A percentile compares a stretch with the other conserved stretches of the same genome.
phyloP scores from a whole-genome alignment of 1,284 basidiomycete species.

The Dichomitus squalens region DNA sequence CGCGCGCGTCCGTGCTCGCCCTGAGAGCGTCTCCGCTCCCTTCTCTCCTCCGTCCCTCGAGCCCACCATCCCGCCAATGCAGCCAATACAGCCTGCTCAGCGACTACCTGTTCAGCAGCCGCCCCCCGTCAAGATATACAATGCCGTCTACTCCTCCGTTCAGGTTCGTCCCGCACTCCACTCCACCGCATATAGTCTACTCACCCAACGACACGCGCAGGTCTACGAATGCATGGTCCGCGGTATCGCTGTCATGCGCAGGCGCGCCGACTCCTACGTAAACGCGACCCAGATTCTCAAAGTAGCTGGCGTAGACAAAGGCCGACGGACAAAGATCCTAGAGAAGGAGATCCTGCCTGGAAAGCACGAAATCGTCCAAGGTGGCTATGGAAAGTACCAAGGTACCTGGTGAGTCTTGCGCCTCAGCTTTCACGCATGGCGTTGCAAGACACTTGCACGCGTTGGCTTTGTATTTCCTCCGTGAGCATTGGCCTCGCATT shows the following conservation, averaged over 20 bases:
- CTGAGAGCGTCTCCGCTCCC: slow-evolving; percentile 22
- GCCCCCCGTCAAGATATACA: slow-evolving; percentile 81
- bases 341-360: slow-evolving; percentile 97
- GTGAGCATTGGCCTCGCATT: no score
- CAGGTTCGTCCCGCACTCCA: slow-evolving; percentile 51
- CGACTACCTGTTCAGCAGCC: slow-evolving; percentile 47
- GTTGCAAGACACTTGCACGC: no score
- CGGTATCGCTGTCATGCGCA: slow-evolving; percentile 97
- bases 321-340: slow-evolving; percentile 93
- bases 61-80: slow-evolving; percentile 9
- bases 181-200: slow-evolving; percentile 11
- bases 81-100: slow-evolving; percentile 37
- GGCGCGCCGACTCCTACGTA: slow-evolving; percentile 91
- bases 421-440: background rate
- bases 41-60: slow-evolving; percentile 1
- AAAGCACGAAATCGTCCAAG: slow-evolving; percentile 98
- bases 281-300: slow-evolving; percentile 99
- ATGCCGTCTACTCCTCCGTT: slow-evolving; percentile 86
- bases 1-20: slow-evolving; percentile 28
- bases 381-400: slow-evolving; percentile 99
- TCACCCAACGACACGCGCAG: slow-evolving; percentile 43
- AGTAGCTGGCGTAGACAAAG: slow-evolving; percentile 98
- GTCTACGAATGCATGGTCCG: slow-evolving; percentile 97
- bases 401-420: slow-evolving; percentile 83
- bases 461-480: no score